Percentiles rank a stretch among this genome's conserved stretches.
These are phyloP conservation scores for Amaranthus palmeri DNA, from an alignment of 148 eudicot genomes.

Conservation along the genomic window DNA sequence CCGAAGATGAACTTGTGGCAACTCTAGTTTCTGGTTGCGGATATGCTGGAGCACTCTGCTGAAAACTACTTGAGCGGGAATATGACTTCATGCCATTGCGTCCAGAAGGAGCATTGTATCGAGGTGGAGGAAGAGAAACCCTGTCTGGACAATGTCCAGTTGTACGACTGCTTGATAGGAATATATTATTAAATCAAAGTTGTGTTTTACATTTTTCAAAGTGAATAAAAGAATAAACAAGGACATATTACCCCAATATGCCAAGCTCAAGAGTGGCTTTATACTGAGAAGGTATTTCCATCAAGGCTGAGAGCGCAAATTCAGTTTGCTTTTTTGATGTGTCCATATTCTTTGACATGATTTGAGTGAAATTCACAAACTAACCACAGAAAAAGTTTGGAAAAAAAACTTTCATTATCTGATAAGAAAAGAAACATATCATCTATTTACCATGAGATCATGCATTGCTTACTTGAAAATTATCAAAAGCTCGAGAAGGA, in stretches of 20 bases:
- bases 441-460: slow-evolving; percentile 12
- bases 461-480: slow-evolving; percentile 69
- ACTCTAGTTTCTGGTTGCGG: slow-evolving; percentile 27
- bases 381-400: slow-evolving; percentile 19
- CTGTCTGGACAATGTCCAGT: slow-evolving; percentile 60
- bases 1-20: slow-evolving; percentile 25
- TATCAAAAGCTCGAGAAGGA: slow-evolving; percentile 93
- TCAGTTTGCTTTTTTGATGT: slow-evolving; percentile 78
- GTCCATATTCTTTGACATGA: slow-evolving; percentile 73
- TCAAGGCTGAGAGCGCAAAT: slow-evolving; percentile 86
- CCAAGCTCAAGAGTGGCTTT: slow-evolving; percentile 90
- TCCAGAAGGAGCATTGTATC: slow-evolving; percentile 39
- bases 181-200: neutral
- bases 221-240: neutral
- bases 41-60: slow-evolving; percentile 40
- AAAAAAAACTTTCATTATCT: slow-evolving; percentile 3
- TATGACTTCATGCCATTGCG: slow-evolving; percentile 42
- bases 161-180: slow-evolving; percentile 38
- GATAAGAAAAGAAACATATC: neutral
- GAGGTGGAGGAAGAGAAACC: slow-evolving; percentile 85
- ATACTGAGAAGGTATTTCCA: slow-evolving; percentile 97
- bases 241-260: slow-evolving; percentile 67
- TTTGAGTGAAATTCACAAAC: slow-evolving; percentile 96
- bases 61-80: slow-evolving; percentile 50
- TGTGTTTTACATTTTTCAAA: neutral